Base-by-base conservation (phyloP, 495 filamentous ascomycete species). In the Hyaloscypha bicolor region DNA sequence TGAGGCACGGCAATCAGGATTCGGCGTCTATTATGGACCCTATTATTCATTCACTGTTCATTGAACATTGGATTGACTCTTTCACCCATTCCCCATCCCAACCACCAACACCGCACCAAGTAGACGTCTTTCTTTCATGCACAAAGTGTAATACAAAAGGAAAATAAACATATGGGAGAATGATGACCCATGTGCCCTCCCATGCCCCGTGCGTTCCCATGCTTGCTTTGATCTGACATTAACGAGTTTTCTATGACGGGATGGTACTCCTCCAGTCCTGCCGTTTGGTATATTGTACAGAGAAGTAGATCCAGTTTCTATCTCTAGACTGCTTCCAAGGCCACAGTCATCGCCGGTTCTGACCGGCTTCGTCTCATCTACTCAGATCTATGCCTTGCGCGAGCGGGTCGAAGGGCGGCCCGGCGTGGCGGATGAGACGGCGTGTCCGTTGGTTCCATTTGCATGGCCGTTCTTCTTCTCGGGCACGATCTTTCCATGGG, bases 371-470 rank as follows among this genome's bases (percentile, higher is more conserved):
- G 9, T 12, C 29, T 33, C 2, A 48, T 16, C 6, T 31, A 45
- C 48, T 21, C 29, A 61, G 32, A 25, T 61, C 80, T 85, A 88
- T 60, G 85, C 87, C 76, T 86, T 87, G 68, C 86, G 84, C 37
- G 85, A 87, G 58, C 85, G 77, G 51, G 83, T 83, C 37, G 81
- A 77, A 21, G 67, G 59, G 69, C 75, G 73, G 80, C 82, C 72
- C 82, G 86, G 74, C 76, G 75, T 80, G 56, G 83, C 71, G 16
- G 42, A 11, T 19, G 42, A 48, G 25, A 25, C 25, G 25, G 25
- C 25, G 42, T 48, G 42, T 6, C 62, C 68, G 12, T 64, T 42
- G 11, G 25, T 25, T 25, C 60, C 31, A 67, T 78, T 80, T 71
- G 79, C 79, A 31, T 74, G 67, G 29, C 76, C 78, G 48, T 76